A percentile compares a stretch with the other conserved stretches of the same genome.
These are phyloP conservation scores for Xylaria palmicola DNA, from an alignment of 495 filamentous ascomycete genomes.

Conservation along the genomic window DNA sequence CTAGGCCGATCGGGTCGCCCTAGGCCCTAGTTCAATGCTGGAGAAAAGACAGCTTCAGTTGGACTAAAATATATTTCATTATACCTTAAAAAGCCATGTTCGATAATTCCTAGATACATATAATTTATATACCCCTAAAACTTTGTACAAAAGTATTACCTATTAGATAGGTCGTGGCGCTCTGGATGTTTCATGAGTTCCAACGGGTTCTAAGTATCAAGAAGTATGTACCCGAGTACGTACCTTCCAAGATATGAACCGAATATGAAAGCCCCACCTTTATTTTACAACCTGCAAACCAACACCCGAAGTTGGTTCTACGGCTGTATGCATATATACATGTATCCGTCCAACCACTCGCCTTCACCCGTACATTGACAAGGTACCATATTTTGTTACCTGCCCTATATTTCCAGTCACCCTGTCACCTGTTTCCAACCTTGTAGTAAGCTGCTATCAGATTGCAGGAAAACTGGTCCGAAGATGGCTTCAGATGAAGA, in stretches of 20 bases:
- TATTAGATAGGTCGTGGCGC: too few relatives aligned
- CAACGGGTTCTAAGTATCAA: too few relatives aligned
- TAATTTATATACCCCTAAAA: neutral
- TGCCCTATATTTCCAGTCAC: neutral
- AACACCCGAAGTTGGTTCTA: too few relatives aligned
- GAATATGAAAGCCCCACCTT: conserved; percentile 13
- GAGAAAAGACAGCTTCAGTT: neutral
- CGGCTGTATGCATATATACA: too few relatives aligned
- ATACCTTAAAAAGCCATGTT: conserved; percentile 3
- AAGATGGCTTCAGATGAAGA: conserved; percentile 38
- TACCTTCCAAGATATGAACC: too few relatives aligned
- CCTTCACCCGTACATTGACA: neutral
- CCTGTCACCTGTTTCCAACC: too few relatives aligned
- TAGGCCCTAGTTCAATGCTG: neutral
- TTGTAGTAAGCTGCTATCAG: neutral
- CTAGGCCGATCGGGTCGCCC: too few relatives aligned
- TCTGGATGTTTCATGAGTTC: too few relatives aligned
- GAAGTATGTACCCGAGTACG: too few relatives aligned
- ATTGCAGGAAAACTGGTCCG: neutral
- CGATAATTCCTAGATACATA: neutral
- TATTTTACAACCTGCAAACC: conserved; percentile 5
- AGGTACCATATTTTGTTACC: neutral
- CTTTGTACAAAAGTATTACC: neutral
- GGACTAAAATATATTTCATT: neutral
- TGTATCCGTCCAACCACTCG: too few relatives aligned